Percentiles rank a stretch among this genome's conserved stretches.
phyloP scores from a whole-genome alignment of 164 flowering plant species.

The Magnolia changhungtana region DNA sequence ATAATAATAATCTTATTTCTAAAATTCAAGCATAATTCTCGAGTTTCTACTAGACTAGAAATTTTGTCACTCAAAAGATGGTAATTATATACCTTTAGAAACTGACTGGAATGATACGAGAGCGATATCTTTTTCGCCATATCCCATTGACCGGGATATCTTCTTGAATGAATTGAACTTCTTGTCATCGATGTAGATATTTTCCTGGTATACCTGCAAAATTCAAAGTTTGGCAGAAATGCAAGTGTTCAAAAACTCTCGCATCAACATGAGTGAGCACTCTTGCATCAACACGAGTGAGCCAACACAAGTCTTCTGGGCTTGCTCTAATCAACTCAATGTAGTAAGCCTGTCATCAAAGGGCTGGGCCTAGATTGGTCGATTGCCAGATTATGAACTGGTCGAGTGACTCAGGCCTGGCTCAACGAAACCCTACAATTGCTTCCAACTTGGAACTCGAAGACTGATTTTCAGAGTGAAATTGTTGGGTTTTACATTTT shows the following conservation, averaged over 20 bases:
- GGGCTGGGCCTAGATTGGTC: no score
- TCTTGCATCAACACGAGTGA: background rate
- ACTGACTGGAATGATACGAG: constrained; percentile 94
- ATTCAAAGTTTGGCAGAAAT: background rate
- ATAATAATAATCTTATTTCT: background rate
- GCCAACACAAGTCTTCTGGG: background rate
- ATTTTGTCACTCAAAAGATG: background rate
- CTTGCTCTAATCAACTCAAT: background rate
- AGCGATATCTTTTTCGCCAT: constrained; percentile 74
- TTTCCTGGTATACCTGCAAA: constrained; percentile 92
- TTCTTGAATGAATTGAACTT: constrained; percentile 92
- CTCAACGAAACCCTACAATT: no score
- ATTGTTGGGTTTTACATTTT: background rate
- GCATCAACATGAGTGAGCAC: background rate
- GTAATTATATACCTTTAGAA: constrained; percentile 66
- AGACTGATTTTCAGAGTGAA: background rate
- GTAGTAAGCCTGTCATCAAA: no score
- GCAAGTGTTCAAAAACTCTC: background rate
- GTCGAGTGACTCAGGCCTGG: no score
- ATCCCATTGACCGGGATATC: constrained; percentile 85
- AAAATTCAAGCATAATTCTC: background rate
- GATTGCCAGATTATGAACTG: no score
- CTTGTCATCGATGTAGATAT: constrained; percentile 86
- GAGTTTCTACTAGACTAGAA: background rate
- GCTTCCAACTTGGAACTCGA: background rate